These are phyloP conservation scores for Cardamine resedifolia DNA, from an alignment of 345 rosid species.

Conservation along the genomic window DNA sequence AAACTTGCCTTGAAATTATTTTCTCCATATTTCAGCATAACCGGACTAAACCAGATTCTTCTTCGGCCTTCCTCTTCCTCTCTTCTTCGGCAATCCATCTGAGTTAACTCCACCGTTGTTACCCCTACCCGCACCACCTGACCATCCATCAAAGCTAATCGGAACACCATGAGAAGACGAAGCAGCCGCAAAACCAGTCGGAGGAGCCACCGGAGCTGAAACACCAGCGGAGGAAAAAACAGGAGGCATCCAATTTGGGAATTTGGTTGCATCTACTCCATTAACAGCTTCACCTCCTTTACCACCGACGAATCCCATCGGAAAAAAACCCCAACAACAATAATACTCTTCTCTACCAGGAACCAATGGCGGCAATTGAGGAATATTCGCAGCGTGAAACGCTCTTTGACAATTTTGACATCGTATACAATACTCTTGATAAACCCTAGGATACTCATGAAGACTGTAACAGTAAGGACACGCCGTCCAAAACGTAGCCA, in stretches of 20 bases:
- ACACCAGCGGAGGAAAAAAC: constrained; percentile 27
- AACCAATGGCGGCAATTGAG: constrained; percentile 65
- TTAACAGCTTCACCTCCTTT: constrained; percentile 30
- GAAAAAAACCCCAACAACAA: constrained; percentile 88
- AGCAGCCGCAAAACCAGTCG: background rate
- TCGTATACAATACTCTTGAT: constrained; percentile 75
- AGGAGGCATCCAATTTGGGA: constrained; percentile 65
- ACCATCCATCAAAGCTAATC: constrained; percentile 29
- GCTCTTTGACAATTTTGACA: constrained; percentile 75
- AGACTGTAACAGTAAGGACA: constrained; percentile 84
- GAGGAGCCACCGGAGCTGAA: background rate
- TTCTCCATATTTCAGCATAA: constrained; percentile 3
- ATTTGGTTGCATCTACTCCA: constrained; percentile 28
- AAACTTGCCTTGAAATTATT: background rate
- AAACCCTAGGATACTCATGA: constrained; percentile 76
- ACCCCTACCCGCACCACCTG: constrained; percentile 1
- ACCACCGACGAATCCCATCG: constrained; percentile 57
- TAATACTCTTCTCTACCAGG: constrained; percentile 85
- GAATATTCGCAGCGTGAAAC: constrained; percentile 64
- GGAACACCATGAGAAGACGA: constrained; percentile 9
- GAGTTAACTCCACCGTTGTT: background rate
- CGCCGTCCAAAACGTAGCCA: constrained; percentile 80
- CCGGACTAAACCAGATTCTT: constrained; percentile 38
- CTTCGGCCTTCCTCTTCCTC: constrained; percentile 80
- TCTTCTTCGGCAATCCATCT: constrained; percentile 32